These are phyloP conservation scores for Capronia coronata DNA, from an alignment of 2,329 filamentous ascomycete species.

Conservation along the genomic window DNA sequence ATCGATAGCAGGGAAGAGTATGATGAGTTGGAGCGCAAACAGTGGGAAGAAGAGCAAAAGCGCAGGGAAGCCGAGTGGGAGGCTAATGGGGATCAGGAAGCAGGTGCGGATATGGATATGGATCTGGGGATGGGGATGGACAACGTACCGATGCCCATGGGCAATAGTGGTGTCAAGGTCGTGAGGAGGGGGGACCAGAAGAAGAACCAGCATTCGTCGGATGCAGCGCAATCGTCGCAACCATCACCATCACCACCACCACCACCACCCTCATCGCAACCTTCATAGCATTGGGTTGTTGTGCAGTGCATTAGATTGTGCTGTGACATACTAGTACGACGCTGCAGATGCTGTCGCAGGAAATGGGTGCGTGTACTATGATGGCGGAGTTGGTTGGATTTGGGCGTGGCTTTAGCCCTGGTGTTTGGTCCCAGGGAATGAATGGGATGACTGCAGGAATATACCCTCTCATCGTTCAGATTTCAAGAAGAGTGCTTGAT, in stretches of 20 bases:
- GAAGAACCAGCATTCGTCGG: not conserved
- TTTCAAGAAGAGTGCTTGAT: no score
- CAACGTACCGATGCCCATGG: slow-evolving; percentile 37
- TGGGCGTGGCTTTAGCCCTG: no score
- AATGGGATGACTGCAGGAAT: no score
- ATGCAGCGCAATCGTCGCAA: not conserved
- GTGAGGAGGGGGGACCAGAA: slow-evolving; percentile 12
- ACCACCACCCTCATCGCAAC: not conserved
- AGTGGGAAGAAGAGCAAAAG: slow-evolving; percentile 68
- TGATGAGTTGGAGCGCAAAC: slow-evolving; percentile 69
- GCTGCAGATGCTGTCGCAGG: no score
- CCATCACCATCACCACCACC: not conserved
- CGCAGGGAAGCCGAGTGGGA: slow-evolving; percentile 37
- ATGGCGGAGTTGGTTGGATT: slow-evolving; percentile 1
- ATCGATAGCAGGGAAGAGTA: slow-evolving; percentile 82
- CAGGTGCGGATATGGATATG: slow-evolving; percentile 27
- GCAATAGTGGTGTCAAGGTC: slow-evolving; percentile 64
- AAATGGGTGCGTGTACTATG: no score
- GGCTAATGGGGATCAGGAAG: not conserved
- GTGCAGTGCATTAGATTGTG: not conserved
- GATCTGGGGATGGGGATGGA: slow-evolving; percentile 31
- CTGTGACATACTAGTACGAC: no score
- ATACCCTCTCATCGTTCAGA: no score
- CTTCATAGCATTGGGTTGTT: not conserved
- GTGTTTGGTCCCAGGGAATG: no score